Conservation (phyloP, 2,329 filamentous ascomycete genomes). For the Aspergillus fructus region DNA sequence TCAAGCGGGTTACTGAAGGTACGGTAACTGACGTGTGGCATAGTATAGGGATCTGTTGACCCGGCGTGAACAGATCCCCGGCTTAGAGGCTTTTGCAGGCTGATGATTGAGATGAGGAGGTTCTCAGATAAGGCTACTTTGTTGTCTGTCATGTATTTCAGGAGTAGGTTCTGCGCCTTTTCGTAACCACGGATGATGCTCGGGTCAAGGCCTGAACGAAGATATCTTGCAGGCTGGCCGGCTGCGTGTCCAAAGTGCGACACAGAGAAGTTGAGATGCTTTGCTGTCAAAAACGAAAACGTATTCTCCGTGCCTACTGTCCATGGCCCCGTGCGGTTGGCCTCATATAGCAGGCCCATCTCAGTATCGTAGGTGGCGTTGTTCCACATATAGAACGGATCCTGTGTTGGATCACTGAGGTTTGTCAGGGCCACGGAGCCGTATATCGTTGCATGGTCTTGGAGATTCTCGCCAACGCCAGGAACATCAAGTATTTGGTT, state of each 20-base stretch:
- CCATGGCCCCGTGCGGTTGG: not conserved
- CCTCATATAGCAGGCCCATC: conserved; percentile 1
- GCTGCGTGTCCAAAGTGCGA: not conserved
- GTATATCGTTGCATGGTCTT: not conserved
- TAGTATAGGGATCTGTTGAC: not conserved
- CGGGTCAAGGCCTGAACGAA: not conserved
- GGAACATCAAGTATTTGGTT: not conserved
- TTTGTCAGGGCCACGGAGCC: not conserved
- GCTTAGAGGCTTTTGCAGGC: conserved; percentile 6
- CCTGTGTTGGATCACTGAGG: not conserved
- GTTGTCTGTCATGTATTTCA: not conserved
- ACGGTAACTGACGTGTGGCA: not conserved
- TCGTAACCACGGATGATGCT: not conserved
- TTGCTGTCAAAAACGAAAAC: not conserved
- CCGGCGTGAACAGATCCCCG: not conserved
- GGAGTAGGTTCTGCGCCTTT: not conserved
- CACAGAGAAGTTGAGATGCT: not conserved
- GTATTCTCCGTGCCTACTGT: not conserved
- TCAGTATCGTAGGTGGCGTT: conserved; percentile 5
- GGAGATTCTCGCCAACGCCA: conserved; percentile 2
- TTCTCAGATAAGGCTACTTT: conserved; percentile 1
- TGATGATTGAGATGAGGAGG: not conserved
- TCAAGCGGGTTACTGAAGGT: conserved; percentile 5
- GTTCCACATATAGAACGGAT: not conserved
- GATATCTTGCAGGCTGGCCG: not conserved